Evolutionary conservation across 805 yeast genomes (phyloP), one percentile per base, ranked within the genome.

Genomic region (Groenewaldozyma tartarivorans): DNA sequence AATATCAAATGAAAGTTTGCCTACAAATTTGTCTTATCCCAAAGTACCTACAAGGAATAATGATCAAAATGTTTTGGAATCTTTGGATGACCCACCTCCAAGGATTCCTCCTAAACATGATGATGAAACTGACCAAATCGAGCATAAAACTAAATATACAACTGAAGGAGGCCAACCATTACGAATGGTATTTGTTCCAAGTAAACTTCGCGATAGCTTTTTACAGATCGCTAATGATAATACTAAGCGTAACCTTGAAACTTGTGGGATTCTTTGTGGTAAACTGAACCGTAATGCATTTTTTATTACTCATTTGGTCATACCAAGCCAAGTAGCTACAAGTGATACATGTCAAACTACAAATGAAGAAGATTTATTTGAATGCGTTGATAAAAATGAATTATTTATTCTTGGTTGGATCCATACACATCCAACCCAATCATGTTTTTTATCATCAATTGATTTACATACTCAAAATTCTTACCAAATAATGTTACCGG

Each of bases 331-430:
- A 54, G 74, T 68, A 29, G 71, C 78, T 5, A 79, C 84, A 1
- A 54, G 72, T 5, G 77, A 77, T 53, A 75, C 83, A 4, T 79
- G 84, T 56, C 62, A 66, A 36, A 78, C 83, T 11, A 68, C 67
- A 20, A 68, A 77, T 51, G 85, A 78, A 51, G 82, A 77, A 47
- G 57, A 62, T 3, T 54, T 78, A 44, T 77, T 77, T 50, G 74
- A 71, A 33, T 72, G 63, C 47, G 68, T 77, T 33, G 83, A 77
- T 51, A 48, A 58, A 24, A 62, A 71, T 40, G 79, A 74, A 45
- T 57, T 79, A 35, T 76, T 78, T 50, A 71, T 78, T n/a, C 61
- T 78, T 2, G 85, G 85, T 2, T 78, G 85, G 85, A 79, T 78
- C 40, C 85, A 78, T 55, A 79, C 84, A 6, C 85, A 78, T 53